phyloP scores from a whole-genome alignment of 495 filamentous ascomycete species.

The Achaetomiella virescens region DNA sequence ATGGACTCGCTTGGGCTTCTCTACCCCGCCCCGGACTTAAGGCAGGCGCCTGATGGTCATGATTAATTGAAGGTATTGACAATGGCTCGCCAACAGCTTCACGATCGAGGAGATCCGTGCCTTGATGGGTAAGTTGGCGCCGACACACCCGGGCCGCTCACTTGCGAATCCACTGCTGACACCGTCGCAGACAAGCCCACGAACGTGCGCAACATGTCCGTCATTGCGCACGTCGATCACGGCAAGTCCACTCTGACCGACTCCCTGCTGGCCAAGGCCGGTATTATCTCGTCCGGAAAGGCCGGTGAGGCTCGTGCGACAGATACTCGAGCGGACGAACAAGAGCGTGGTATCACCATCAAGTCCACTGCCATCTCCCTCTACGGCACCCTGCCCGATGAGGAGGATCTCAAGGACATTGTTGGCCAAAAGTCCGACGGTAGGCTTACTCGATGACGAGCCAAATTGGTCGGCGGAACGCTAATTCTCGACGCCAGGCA shows the following conservation, averaged over 20 bases:
- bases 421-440: slow-evolving; percentile 72
- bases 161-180: slow-evolving; percentile 14
- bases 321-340: slow-evolving; percentile 94
- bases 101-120: slow-evolving; percentile 95
- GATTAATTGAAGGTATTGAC: slow-evolving; percentile 27
- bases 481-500: slow-evolving; percentile 39
- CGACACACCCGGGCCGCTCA: not conserved
- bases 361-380: slow-evolving; percentile 99
- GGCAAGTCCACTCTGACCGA: slow-evolving; percentile 99
- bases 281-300: slow-evolving; percentile 98
- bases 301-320: slow-evolving; percentile 93
- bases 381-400: slow-evolving; percentile 74
- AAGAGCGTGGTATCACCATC: slow-evolving; percentile 99
- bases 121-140: slow-evolving; percentile 60
- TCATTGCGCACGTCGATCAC: slow-evolving; percentile 99
- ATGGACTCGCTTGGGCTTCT: slow-evolving; percentile 4
- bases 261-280: slow-evolving; percentile 96
- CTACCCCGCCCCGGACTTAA: slow-evolving; percentile 43
- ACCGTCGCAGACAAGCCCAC: slow-evolving; percentile 64
- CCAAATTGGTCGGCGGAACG: not conserved
- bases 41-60: slow-evolving; percentile 10
- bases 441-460: slow-evolving; percentile 7
- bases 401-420: slow-evolving; percentile 93
- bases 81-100: slow-evolving; percentile 61
- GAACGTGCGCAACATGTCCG: slow-evolving; percentile 98